phyloP scores from a whole-genome alignment of 352 stramenopile species.

The Phytopythium helicoides region DNA sequence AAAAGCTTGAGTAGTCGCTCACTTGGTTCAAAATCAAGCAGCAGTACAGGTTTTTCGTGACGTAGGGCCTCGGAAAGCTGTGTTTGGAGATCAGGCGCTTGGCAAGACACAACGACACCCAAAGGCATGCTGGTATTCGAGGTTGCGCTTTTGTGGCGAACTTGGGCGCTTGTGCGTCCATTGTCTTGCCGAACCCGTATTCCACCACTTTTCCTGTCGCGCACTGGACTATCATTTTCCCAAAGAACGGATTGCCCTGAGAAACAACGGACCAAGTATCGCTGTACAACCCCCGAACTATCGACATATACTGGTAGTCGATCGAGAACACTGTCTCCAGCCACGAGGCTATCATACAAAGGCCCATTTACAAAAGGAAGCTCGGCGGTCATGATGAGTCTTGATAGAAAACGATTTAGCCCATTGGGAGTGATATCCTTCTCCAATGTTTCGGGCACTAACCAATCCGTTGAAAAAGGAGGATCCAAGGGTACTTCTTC shows the following conservation, averaged over 20 bases:
- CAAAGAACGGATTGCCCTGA: conserved; percentile 35
- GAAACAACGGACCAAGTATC: conserved; percentile 49
- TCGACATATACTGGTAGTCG: conserved; percentile 48
- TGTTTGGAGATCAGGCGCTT: conserved; percentile 16
- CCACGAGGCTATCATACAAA: conserved; percentile 12
- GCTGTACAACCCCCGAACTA: conserved; percentile 32
- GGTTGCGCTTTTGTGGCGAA: background rate
- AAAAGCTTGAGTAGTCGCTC: background rate
- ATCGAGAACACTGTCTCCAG: conserved; percentile 30
- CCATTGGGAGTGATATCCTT: background rate
- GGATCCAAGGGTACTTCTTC: background rate
- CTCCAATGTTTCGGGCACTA: too few relatives aligned
- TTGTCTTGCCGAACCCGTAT: background rate
- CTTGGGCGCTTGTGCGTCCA: too few relatives aligned
- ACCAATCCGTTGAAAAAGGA: background rate
- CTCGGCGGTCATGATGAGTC: conserved; percentile 30
- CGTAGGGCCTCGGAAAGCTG: conserved; percentile 32
- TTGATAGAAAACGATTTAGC: background rate
- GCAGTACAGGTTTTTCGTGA: conserved; percentile 20
- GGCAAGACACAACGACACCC: conserved; percentile 22
- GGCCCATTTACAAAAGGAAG: conserved; percentile 33
- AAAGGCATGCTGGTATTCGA: too few relatives aligned
- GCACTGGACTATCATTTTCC: background rate
- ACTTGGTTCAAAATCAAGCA: conserved; percentile 33
- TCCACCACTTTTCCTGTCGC: background rate